Percentiles rank a stretch among this genome's conserved stretches.
Conservation (phyloP, 2,329 filamentous ascomycete genomes). For the Herpotrichia juniperi region DNA sequence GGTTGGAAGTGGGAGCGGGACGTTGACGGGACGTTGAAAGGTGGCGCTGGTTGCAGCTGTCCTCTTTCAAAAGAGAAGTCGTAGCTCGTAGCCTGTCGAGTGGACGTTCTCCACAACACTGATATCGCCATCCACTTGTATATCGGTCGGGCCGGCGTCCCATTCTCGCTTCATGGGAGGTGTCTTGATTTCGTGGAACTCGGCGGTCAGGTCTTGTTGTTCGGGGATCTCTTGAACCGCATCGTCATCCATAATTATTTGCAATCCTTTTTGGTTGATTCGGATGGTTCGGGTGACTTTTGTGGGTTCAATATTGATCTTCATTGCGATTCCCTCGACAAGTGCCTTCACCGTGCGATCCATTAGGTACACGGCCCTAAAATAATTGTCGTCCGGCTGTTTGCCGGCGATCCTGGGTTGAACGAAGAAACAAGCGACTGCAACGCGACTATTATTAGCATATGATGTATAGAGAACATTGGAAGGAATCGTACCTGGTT, state of each 20-base stretch:
- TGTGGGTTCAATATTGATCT: slow-evolving; percentile 79
- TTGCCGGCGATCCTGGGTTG: slow-evolving; percentile 60
- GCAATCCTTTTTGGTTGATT: slow-evolving; percentile 74
- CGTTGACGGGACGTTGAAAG: too few species aligned
- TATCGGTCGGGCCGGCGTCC: slow-evolving; percentile 55
- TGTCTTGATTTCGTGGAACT: slow-evolving; percentile 69
- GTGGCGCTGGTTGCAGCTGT: slow-evolving; percentile 1
- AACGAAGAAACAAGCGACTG: slow-evolving; percentile 88
- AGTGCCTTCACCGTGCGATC: slow-evolving; percentile 79
- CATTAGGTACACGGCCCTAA: slow-evolving; percentile 85
- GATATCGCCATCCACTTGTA: slow-evolving; percentile 57
- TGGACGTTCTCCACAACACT: slow-evolving; percentile 50
- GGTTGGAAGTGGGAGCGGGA: not conserved
- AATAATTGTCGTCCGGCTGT: slow-evolving; percentile 66
- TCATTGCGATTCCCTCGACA: slow-evolving; percentile 72
- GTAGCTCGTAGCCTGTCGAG: slow-evolving; percentile 56
- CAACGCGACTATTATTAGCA: slow-evolving; percentile 41
- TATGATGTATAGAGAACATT: slow-evolving; percentile 14
- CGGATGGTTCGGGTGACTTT: slow-evolving; percentile 75
- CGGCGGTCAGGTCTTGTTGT: slow-evolving; percentile 84
- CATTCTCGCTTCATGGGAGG: slow-evolving; percentile 58
- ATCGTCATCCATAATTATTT: slow-evolving; percentile 90
- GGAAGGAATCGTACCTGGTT: slow-evolving; percentile 60
- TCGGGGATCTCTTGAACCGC: slow-evolving; percentile 83
- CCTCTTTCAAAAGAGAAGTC: slow-evolving; percentile 51